A percentile compares a stretch with the other conserved stretches of the same genome.
These are phyloP conservation scores for Polygonum maritimum DNA, from an alignment of 148 eudicot species.

Conservation along the genomic window DNA sequence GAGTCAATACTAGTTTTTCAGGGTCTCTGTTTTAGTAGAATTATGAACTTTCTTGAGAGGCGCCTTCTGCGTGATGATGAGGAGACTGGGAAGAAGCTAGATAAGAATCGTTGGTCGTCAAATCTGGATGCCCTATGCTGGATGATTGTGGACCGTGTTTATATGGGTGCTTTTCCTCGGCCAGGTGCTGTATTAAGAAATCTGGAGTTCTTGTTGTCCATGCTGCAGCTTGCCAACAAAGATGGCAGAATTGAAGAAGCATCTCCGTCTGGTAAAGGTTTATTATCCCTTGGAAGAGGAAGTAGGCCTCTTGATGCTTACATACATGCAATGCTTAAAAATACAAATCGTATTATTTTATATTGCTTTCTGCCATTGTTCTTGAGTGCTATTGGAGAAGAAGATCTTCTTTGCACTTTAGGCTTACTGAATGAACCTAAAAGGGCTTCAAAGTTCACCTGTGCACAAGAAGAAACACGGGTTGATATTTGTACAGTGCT, in stretches of 20 bases:
- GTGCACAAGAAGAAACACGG: conserved; percentile 47
- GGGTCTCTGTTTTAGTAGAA: conserved; percentile 91
- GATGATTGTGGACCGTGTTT: conserved; percentile 90
- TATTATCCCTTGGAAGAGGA: conserved; percentile 84
- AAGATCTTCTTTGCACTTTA: conserved; percentile 52
- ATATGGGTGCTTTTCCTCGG: conserved; percentile 97
- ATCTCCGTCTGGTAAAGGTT: conserved; percentile 64
- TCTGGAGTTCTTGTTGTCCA: conserved; percentile 84
- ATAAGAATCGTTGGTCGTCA: conserved; percentile 79
- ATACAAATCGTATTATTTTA: conserved; percentile 74
- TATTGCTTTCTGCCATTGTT: conserved; percentile 89
- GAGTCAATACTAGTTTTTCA: conserved; percentile 87
- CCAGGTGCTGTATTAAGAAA: conserved; percentile 70
- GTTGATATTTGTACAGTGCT: conserved; percentile 68
- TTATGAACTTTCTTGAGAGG: conserved; percentile 93
- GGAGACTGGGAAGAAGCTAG: conserved; percentile 81
- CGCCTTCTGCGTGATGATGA: conserved; percentile 95
- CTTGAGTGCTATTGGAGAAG: conserved; percentile 71
- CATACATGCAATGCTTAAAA: conserved; percentile 70
- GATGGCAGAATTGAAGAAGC: conserved; percentile 87
- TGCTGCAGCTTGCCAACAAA: conserved; percentile 96
- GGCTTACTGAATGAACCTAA: conserved; percentile 49
- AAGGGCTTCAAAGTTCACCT: conserved; percentile 23
- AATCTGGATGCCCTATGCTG: conserved; percentile 81
- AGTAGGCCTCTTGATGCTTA: conserved; percentile 86